Base-by-base conservation (phyloP, 2,329 filamentous ascomycete species). In the Beauveria sp. region DNA sequence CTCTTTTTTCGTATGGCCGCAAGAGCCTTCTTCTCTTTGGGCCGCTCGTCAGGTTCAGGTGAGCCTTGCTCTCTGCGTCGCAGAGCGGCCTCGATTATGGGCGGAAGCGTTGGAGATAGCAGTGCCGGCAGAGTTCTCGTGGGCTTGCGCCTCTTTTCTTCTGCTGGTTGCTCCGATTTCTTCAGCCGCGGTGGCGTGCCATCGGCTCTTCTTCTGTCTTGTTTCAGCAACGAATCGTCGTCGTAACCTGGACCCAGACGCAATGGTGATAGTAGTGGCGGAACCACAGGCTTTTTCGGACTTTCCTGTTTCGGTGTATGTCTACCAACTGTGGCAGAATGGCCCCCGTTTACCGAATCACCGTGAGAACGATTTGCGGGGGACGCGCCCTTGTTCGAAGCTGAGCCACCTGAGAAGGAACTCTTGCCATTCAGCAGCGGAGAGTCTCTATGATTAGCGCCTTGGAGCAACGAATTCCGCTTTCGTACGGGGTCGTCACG, bases 71-170 rank as follows among this genome's bases (percentile, higher is more conserved):
- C 61, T 51, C 47, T 59, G 12, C 70, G 73, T 18, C 71, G 73
- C 18, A 81, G 70, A 34, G 78, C 77, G 61, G 76, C 78, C 63
- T 84, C 80, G 0, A 85, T 71, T 20, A 78, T 68, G 0, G 80
- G 73, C 1, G 83, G 83, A 7, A 85, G 69, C 0, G 82, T 85
- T 0, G 83, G 83, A 0, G 83, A 85, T 12, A 85, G 72, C 7
- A 85, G 71, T 0, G 77, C 72, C 0, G 82, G 83, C 28, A 84
- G 69, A 52, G 72, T 72, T 9, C 70, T 40, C 0, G 74, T 68
- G 1, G 72, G 68, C 55, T 68, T 76, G 22, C 74, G 70, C 63
- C 74, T 80, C 66, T 75, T 80, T 22, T 66, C 9, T 3, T 66
- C 66, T 0, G 69, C 64, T 10, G 64, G 64, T 12, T 69, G 62